Base-by-base conservation (phyloP, 169 alveolate species). In the Cryptosporidium tyzzeri region DNA sequence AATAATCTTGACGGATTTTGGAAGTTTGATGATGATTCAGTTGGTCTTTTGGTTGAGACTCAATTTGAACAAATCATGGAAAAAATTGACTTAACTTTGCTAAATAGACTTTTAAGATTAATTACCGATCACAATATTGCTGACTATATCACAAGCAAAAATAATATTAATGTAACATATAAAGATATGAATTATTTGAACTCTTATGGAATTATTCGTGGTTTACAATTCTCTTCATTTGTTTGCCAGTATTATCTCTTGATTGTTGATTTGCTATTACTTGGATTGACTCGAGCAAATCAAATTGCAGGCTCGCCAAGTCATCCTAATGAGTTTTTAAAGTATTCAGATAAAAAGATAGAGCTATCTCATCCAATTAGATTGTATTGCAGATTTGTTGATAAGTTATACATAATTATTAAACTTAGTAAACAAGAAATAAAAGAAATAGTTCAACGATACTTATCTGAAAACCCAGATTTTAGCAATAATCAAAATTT, bases 91-190 rank as follows among this genome's bases (percentile, higher is more conserved):
- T 91, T 98, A 86, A 99, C 99, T 0, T 92, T 99, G 71, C 93
- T 99, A 69, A 98, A 98, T 87, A 93, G 99, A 71, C 95, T 99
- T 68, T 92, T 99, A 41, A 97, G 99, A 70, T 92, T 99, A 85
- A 98, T 99, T 31, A 99, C 98, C 23, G 99, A 99, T 91, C 99
- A 99, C 92, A 99, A 99, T 93, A 93, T 99, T 29, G 99, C 99
- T 9, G 99, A 99, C 91, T 99, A 99, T 94, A 97, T 98, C 92
- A 98, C 99, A 1, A 98, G 99, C 18, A 99, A 98, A 91, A 99
- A 98, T 95, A 99, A 99, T 94, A 98, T 98, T 6, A 97, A 95
- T 70, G 94, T 99, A 26, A 91, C 97, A 69, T 98, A 96, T 95
- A 99, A 99, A 95, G 99, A 99, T 93, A 99, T 99, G 99, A 96